phyloP scores from a whole-genome alignment of 208 protist species.

The Crithidia bombi region DNA sequence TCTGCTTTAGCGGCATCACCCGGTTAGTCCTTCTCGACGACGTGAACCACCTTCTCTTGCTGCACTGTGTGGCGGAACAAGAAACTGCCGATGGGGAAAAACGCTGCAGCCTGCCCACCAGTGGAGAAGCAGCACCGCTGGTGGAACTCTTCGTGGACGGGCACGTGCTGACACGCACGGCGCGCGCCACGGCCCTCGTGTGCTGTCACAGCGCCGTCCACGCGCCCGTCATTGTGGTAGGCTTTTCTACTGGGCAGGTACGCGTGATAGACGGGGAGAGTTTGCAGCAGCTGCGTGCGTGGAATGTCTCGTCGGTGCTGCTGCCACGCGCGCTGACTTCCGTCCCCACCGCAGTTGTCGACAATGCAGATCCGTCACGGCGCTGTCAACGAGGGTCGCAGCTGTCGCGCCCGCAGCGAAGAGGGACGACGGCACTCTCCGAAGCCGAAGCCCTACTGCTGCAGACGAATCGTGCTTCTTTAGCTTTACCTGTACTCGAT shows the following conservation, averaged over 20 bases:
- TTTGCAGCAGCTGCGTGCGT: slow-evolving; percentile 31
- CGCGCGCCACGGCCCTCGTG: slow-evolving; percentile 36
- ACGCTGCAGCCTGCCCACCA: not conserved
- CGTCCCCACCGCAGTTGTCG: not conserved
- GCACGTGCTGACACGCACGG: slow-evolving; percentile 47
- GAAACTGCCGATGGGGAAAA: not conserved
- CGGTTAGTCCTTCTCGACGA: slow-evolving; percentile 28
- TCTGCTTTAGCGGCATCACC: slow-evolving; percentile 20
- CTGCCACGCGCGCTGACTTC: not conserved
- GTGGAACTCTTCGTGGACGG: slow-evolving; percentile 60
- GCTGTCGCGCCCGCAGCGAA: not conserved
- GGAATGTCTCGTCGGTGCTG: slow-evolving; percentile 17
- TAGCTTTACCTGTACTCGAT: slow-evolving; percentile 20
- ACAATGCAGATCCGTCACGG: not conserved
- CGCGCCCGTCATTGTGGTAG: slow-evolving; percentile 52
- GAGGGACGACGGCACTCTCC: not conserved
- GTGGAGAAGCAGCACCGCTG: slow-evolving; percentile 21
- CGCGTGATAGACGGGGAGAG: slow-evolving; percentile 63
- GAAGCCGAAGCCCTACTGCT: not conserved
- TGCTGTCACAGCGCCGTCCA: slow-evolving; percentile 42
- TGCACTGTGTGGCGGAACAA: not conserved
- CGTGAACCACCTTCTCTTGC: slow-evolving; percentile 33
- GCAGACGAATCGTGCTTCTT: not conserved
- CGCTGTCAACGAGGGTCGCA: not conserved
- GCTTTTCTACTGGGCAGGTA: slow-evolving; percentile 62